A percentile compares a stretch with the other conserved stretches of the same genome.
phyloP scores from a whole-genome alignment of 345 rosid genomes.

The Durio zibethinus region DNA sequence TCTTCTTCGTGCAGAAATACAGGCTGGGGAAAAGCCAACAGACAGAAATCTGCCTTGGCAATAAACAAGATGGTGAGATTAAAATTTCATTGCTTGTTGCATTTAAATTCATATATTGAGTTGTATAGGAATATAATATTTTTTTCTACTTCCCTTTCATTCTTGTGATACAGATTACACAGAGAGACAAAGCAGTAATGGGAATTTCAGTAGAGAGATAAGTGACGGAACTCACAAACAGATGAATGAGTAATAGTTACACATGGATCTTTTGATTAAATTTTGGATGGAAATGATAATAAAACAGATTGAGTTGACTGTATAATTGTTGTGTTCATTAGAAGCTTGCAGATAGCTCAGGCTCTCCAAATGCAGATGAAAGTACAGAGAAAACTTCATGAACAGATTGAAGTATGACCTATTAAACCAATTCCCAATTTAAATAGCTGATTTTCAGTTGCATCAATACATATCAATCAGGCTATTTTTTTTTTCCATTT shows the following conservation, averaged over 20 bases:
- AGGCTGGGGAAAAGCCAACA: conserved; percentile 83
- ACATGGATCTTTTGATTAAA: conserved; percentile 4
- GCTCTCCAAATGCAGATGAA: conserved; percentile 91
- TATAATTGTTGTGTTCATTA: conserved; percentile 32
- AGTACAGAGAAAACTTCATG: conserved; percentile 87
- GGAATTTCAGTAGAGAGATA: conserved; percentile 20
- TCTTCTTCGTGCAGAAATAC: conserved; percentile 58
- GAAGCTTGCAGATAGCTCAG: conserved; percentile 67
- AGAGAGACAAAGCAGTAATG: conserved; percentile 41
- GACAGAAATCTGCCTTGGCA: conserved; percentile 32
- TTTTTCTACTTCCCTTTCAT: neutral
- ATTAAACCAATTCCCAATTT: neutral
- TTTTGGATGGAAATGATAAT: conserved; percentile 5
- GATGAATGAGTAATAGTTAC: conserved; percentile 55
- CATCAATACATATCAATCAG: conserved; percentile 4
- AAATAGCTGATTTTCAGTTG: neutral
- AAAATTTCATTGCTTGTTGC: conserved; percentile 3
- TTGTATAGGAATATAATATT: neutral
- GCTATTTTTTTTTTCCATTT: conserved; percentile 20
- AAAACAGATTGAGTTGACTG: neutral
- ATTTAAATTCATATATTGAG: neutral
- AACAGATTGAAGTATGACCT: conserved; percentile 79
- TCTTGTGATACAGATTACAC: conserved; percentile 37
- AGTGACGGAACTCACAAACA: conserved; percentile 38
- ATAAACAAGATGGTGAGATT: conserved; percentile 32